Conservation (phyloP, 495 filamentous ascomycete species). For the Terfezia boudieri region DNA sequence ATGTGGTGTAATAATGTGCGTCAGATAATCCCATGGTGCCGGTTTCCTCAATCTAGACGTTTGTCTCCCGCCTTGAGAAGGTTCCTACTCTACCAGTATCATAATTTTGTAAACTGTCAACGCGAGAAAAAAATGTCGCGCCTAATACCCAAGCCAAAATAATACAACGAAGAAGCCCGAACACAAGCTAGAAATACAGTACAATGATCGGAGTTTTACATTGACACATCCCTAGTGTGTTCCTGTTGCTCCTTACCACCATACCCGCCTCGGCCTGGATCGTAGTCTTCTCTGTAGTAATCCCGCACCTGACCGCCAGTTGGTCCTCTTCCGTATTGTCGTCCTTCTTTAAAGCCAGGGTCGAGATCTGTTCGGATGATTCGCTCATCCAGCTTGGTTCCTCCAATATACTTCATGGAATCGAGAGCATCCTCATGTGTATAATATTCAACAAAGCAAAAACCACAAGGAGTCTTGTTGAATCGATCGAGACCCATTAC, state of each 20-base stretch:
- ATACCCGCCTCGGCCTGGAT: conserved; percentile 78
- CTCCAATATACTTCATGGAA: conserved; percentile 94
- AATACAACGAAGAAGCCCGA: no score
- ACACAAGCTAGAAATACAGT: no score
- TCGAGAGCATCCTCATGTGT: conserved; percentile 89
- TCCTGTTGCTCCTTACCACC: conserved; percentile 23
- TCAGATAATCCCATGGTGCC: no score
- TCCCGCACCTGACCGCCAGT: conserved; percentile 93
- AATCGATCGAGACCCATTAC: conserved; percentile 97
- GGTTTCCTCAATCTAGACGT: no score
- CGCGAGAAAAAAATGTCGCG: no score
- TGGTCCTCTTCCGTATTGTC: conserved; percentile 78
- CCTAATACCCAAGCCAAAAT: no score
- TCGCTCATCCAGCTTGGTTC: conserved; percentile 94
- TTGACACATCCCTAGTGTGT: neutral
- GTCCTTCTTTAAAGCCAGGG: conserved; percentile 83
- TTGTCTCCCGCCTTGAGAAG: no score
- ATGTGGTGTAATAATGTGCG: no score
- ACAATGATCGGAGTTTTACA: neutral
- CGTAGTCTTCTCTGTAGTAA: conserved; percentile 90
- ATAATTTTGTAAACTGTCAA: no score
- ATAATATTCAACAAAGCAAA: conserved; percentile 99
- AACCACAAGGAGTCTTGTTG: conserved; percentile 93
- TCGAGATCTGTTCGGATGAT: conserved; percentile 94
- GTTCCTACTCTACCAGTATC: no score